phyloP scores from a whole-genome alignment of 768 basidiomycete species.

The Serpula lacrymans region DNA sequence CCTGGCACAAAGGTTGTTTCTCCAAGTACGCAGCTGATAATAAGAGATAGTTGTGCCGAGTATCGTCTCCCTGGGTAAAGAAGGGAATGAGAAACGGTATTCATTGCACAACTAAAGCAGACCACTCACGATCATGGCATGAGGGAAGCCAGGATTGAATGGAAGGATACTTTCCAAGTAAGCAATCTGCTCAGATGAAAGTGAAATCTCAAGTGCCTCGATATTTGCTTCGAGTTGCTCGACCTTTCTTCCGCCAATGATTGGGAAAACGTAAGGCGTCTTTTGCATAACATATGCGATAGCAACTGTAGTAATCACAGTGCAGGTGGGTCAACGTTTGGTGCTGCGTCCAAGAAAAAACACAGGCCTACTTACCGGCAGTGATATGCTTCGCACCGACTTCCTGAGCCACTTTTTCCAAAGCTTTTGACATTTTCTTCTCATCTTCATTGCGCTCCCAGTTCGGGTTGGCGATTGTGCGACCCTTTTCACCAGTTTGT shows the following conservation, averaged over 20 bases:
- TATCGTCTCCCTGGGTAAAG: slow-evolving; percentile 6
- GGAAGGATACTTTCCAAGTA: slow-evolving; percentile 33
- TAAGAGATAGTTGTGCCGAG: neutral
- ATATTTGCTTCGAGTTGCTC: slow-evolving; percentile 41
- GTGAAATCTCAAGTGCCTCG: slow-evolving; percentile 38
- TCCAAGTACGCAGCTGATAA: slow-evolving; percentile 1
- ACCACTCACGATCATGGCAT: slow-evolving; percentile 26
- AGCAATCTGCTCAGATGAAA: slow-evolving; percentile 35
- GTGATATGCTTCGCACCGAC: slow-evolving; percentile 36
- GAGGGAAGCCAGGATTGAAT: slow-evolving; percentile 39
- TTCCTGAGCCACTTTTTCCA: slow-evolving; percentile 38
- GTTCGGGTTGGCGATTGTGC: slow-evolving; percentile 12
- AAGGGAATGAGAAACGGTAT: no score
- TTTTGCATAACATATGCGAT: slow-evolving; percentile 46
- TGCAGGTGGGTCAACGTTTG: no score
- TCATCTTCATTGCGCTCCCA: slow-evolving; percentile 36
- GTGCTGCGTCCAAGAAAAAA: neutral
- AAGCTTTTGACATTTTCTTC: slow-evolving; percentile 26
- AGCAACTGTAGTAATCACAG: slow-evolving; percentile 35
- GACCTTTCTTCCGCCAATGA: slow-evolving; percentile 41
- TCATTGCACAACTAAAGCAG: slow-evolving; percentile 11
- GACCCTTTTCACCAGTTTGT: slow-evolving; percentile 36
- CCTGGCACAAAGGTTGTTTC: neutral
- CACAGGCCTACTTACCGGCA: slow-evolving; percentile 33
- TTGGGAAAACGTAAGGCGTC: slow-evolving; percentile 42